Evolutionary conservation across 2,329 filamentous ascomycete genomes (phyloP).

Genomic region (Neonectria coccinea): DNA sequence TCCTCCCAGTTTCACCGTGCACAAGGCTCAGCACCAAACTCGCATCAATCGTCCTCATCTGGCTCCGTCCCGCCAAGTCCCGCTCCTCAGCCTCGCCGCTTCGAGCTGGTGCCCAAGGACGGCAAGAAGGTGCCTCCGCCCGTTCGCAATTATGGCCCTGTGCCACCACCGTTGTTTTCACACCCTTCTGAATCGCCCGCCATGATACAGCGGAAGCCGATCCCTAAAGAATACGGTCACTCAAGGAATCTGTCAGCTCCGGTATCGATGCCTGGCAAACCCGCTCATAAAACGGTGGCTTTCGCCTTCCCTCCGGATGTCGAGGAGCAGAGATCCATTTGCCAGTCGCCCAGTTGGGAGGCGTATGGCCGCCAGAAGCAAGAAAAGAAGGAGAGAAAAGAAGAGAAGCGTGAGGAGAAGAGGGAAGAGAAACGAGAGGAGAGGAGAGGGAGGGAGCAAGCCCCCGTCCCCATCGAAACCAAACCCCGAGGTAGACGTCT

Average conservation of each 20-base stretch:
- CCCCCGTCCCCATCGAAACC: constrained; percentile 15
- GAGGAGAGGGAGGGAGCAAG: constrained; percentile 23
- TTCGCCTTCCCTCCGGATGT: constrained; percentile 49
- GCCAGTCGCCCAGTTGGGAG: constrained; percentile 73
- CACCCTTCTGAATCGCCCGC: constrained; percentile 30
- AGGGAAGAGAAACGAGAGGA: constrained; percentile 43
- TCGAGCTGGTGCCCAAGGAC: constrained; percentile 44
- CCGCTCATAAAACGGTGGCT: constrained; percentile 47
- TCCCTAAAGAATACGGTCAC: constrained; percentile 17
- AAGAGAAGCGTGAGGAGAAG: constrained; percentile 54
- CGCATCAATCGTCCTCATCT: constrained; percentile 31
- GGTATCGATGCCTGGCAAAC: constrained; percentile 36
- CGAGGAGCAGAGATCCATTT: constrained; percentile 57
- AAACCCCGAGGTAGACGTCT: constrained; percentile 46
- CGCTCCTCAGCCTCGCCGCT: constrained; percentile 39
- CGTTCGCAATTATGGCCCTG: constrained; percentile 41
- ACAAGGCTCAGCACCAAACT: constrained; percentile 12
- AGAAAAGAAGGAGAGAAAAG: constrained; percentile 62
- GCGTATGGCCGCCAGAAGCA: constrained; percentile 65
- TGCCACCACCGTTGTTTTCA: constrained; percentile 38
- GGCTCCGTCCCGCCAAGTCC: constrained; percentile 39
- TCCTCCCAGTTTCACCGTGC: constrained; percentile 14
- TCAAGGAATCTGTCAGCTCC: constrained; percentile 27
- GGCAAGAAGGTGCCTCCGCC: constrained; percentile 39
- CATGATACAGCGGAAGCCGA: constrained; percentile 34